These are phyloP conservation scores for Stephania cephalantha DNA, from an alignment of 164 flowering plant genomes.

Conservation along the genomic window DNA sequence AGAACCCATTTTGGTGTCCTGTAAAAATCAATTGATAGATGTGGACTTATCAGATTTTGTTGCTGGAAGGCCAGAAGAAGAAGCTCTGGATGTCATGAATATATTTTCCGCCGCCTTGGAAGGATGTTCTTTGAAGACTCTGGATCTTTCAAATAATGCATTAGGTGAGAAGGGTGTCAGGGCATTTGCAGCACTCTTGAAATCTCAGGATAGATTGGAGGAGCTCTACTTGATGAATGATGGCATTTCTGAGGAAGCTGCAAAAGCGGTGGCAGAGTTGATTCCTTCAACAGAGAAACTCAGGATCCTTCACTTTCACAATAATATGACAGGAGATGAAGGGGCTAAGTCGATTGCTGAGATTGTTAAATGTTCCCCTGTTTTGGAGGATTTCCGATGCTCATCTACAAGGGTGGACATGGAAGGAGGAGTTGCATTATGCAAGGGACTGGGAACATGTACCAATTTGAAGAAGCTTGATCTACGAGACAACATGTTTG, in stretches of 20 bases:
- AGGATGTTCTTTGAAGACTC: constrained; percentile 54
- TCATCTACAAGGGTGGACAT: constrained; percentile 84
- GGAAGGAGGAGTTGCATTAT: constrained; percentile 71
- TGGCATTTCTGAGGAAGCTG: constrained; percentile 97
- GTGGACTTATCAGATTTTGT: constrained; percentile 87
- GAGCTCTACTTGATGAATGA: constrained; percentile 86
- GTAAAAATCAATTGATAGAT: constrained; percentile 65
- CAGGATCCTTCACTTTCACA: constrained; percentile 73
- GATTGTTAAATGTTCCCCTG: constrained; percentile 56
- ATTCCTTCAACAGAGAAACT: constrained; percentile 80
- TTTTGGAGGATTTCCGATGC: constrained; percentile 82
- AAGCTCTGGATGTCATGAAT: constrained; percentile 84
- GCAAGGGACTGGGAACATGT: constrained; percentile 55
- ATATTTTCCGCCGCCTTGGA: constrained; percentile 66
- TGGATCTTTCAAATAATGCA: constrained; percentile 83
- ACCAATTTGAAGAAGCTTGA: constrained; percentile 64
- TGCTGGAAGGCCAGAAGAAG: constrained; percentile 81
- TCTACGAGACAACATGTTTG: constrained; percentile 86
- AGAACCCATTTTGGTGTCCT: constrained; percentile 59
- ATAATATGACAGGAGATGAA: constrained; percentile 95
- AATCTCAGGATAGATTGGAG: constrained; percentile 70
- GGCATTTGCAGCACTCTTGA: constrained; percentile 72
- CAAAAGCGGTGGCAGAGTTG: constrained; percentile 69
- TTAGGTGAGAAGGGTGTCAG: constrained; percentile 94
- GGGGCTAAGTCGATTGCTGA: constrained; percentile 79